Evolutionary conservation across 208 protist species (phyloP), one percentile per base, ranked within the genome.

Genomic region (Acanthamoeba castellanii): DNA sequence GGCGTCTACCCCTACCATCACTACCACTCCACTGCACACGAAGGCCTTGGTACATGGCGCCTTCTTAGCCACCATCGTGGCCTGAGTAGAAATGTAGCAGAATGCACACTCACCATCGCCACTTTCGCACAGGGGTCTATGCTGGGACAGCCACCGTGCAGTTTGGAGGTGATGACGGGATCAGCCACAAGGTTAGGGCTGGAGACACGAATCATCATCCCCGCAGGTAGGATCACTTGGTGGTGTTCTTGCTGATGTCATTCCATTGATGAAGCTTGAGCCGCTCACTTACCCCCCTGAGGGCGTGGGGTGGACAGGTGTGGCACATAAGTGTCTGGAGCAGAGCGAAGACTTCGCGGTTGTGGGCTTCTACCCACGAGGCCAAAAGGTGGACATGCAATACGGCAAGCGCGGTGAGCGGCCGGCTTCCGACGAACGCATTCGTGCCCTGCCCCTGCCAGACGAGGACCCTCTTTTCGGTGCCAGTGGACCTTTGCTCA

Each of bases 241-340:
- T 68, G 18, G 20, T 50, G 45, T 50, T 50, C 8, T 50, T 68
- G 7, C 27, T 68, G 18, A 14, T 50, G 45, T 50, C 13, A 9
- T 11, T 68, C 27, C 27, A 14, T 68, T 68, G 18, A 27, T 42
- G 37, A 3, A 50, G 37, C 37, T 42, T 42, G 37, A 42, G 45
- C 55, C 11, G 3, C 55, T 22, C 55, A 59, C 55, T 14, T 22
- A 59, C 55, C 11, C 11, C 52, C 11, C 59, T 66, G 59, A 3
- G 59, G 18, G 59, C 25, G 25, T 30, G 59, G 18, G 59, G 25
- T n/a, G 59, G 59, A 42, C 14, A 76, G 68, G 68, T 14, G 50
- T 90, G 25, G 82, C 82, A 13, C 82, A 90, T 50, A 90, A 90
- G 57, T 90, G 82, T 25, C 82, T 90, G n/a, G 30, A 90, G 32